Base-by-base conservation (phyloP, 116 monocot species). In the Posidonia oceanica region DNA sequence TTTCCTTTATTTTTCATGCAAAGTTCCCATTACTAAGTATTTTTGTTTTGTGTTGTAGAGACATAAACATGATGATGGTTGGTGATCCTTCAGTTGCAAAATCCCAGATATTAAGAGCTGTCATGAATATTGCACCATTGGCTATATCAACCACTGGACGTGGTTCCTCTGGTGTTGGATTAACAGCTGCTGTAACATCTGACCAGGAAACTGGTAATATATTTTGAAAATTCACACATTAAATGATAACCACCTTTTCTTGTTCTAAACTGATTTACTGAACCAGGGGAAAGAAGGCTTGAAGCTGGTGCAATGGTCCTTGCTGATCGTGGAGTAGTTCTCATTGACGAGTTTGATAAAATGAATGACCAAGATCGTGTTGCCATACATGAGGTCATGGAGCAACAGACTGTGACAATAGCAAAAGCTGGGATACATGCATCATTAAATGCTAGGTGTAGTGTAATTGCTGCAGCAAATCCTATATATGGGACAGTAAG, bases 31-130 rank as follows among this genome's bases (percentile, higher is more conserved):
- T 29, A 20, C 20, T 36, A 16, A 11, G 3, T 15, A 15, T 41
- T 13, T 71, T 59, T 37, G 22, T 13, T 59, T 48, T 48, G n/a
- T 52, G 16, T 17, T 64, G 14, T 72, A 95, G 96, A 61, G 96
- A 96, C 68, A 82, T 96, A 83, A 96, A 96, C 61, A 96, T 96
- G 96, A 96, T 96, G 96, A 96, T 96, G 96, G 96, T 96, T 78
- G 96, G 96, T 51, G 91, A 96, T 77, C 96, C 96, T 75, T 96
- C 96, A 37, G 96, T 96, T 74, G 96, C 96, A 42, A 96, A 96
- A 66, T 96, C 96, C n/a, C 96, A 96, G 75, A 76, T 96, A 14
- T 76, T 96, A 71, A 78, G 96, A 75, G 96, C 88, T 44, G 81
- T 91, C 58, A 96, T 96, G 88, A 96, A 91, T 63, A 91, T 96